Evolutionary conservation across 805 yeast species (phyloP).

Genomic region (Isabelozyma gotoi): DNA sequence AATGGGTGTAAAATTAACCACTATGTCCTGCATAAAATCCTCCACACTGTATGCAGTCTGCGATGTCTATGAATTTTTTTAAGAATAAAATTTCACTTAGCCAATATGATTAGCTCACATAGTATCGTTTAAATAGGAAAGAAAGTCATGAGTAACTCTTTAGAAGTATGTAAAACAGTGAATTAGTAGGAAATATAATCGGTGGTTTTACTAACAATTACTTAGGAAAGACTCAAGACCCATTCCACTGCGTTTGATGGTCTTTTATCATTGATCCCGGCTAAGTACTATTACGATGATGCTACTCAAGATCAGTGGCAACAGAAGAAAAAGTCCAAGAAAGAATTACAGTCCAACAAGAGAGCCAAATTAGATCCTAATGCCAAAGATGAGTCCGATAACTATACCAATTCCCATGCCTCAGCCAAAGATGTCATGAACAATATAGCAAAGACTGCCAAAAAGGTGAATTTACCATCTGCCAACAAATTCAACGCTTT

Average conservation of each 20-base stretch:
- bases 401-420: conserved; percentile 39
- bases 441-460: conserved; percentile 54
- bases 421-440: conserved; percentile 63
- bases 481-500: conserved; percentile 19
- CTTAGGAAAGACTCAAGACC: conserved; percentile 69
- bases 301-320: conserved; percentile 90
- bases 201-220: conserved; percentile 18
- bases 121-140: no score
- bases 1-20: no score
- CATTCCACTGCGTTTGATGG: conserved; percentile 88
- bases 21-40: no score
- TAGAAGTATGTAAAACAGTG: conserved; percentile 49
- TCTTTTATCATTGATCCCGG: conserved; percentile 85
- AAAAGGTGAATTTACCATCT: conserved; percentile 43
- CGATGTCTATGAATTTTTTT: conserved; percentile 4
- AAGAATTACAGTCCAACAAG: conserved; percentile 60
- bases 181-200: background rate
- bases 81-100: background rate
- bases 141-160: conserved; percentile 50
- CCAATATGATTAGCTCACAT: no score
- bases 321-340: conserved; percentile 71
- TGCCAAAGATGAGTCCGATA: conserved; percentile 41
- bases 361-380: conserved; percentile 76
- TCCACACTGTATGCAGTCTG: background rate
- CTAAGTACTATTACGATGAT: conserved; percentile 90